Base-by-base conservation (phyloP, 1,284 basidiomycete genomes). In the Puccinia polysora region DNA sequence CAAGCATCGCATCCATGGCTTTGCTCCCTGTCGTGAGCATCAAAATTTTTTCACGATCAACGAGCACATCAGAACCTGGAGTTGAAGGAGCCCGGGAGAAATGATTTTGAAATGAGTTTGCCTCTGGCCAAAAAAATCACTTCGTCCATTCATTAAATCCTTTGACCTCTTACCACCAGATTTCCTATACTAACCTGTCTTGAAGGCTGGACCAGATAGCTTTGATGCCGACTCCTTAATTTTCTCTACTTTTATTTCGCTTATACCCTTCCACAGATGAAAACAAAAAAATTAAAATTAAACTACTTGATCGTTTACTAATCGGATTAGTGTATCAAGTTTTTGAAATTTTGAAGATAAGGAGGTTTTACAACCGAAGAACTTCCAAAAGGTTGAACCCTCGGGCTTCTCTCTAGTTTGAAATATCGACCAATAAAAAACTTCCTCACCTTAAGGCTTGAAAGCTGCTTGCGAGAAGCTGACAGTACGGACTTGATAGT, bases 11-110 rank as follows among this genome's bases (percentile, higher is more conserved):
- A 79, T 96, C 92, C 5, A 94, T 91, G 1, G 86, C 84, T 82
- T 94, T 95, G 78, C 90, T 93, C 1, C 93, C 92, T 0, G 92
- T 95, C 75, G 89, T 90, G 75, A 96, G 88, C 36, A 81, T 77
- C 25, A 89, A 81, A 3, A 95, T 90, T 43, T 85, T 85, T 79
- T 88, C 90, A 64, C 92, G 85, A 77, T 88, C 88, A 73, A 90
- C 87, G 75, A 91, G 87, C 20, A 94, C 84, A 78, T 96, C 91
- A n/a, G 91, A 84, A 0, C 89, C 92, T 14, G 91, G 91, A 2
- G 88, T 32, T 10, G 28, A n/a, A 85, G 78, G 96, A 95, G 2
- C 88, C 88, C 0, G 90, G 89, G 0, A 91, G 71, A 28, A 65
- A 20, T 56, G n/a, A n/a, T n/a, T n/a, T n/a, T n/a, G n/a, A n/a